Evolutionary conservation across 345 rosid species (phyloP).

Genomic region (Eucalyptus erythrocorys): DNA sequence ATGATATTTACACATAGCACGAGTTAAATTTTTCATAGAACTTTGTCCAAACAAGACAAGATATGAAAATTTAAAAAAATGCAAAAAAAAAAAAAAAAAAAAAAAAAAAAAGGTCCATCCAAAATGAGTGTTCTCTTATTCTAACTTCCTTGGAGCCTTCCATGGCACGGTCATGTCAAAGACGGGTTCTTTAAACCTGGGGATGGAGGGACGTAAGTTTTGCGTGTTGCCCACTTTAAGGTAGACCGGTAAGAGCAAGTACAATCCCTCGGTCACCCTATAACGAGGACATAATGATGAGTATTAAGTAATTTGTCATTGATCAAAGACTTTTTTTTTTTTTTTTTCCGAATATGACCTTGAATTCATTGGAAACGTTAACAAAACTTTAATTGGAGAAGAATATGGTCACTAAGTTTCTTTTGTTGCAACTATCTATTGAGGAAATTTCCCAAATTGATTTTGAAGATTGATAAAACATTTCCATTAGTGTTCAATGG

Average conservation of each 20-base stretch:
- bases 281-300: neutral
- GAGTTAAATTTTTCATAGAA: neutral
- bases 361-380: neutral
- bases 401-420: neutral
- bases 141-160: neutral
- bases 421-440: neutral
- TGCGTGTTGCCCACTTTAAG: neutral
- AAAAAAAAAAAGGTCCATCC: neutral
- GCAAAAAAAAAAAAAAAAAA: neutral
- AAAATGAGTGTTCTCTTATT: neutral
- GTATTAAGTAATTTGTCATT: neutral
- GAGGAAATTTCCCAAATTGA: too few species aligned
- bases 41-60: neutral
- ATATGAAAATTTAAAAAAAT: neutral
- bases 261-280: neutral
- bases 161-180: neutral
- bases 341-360: neutral
- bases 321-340: neutral
- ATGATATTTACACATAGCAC: neutral
- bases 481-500: too few species aligned
- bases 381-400: neutral
- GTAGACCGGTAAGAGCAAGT: neutral
- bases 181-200: neutral
- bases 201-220: neutral
- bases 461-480: too few species aligned